Evolutionary conservation across 495 filamentous ascomycete species (phyloP), one percentile per base, ranked within the genome.

Genomic region (Neurospora sp.): DNA sequence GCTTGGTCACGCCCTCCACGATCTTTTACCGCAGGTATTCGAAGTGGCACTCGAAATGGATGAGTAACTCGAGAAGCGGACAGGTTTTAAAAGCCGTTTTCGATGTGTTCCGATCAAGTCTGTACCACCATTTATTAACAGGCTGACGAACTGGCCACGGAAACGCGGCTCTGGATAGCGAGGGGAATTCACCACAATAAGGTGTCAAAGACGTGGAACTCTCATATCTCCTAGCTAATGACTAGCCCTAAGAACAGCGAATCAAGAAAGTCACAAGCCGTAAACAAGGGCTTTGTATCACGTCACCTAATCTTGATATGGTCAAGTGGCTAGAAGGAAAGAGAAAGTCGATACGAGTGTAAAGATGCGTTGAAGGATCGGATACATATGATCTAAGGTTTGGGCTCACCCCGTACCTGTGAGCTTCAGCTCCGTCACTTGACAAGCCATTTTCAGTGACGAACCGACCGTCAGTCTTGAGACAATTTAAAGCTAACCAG

Each of bases 371-470:
- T 17, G 39, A 73, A 48, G 59, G 71, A 36, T 24, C n/a, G 21
- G 28, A 74, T 38, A 72, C 38, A 40, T 38, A 71, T 54, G 59
- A 76, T 73, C 71, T 71, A n/a, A 62, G 42, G 74, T 79, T 77
- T 78, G 73, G 77, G 71, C 73, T 71, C 6, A 15, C 54, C 54
- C 54, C 13, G 15, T 74, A 19, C 42, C 48, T 69, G 71, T 42
- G 42, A 34, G 70, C 73, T 78, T 74, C 74, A 77, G 74, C 79
- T 79, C 70, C 37, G 76, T 80, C 77, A 79, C 80, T 81, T 78
- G 77, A 81, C 77, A 71, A 75, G 28, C 28, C 28, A 66, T 37
- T 59, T 66, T 34, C 54, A 19, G 54, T 34, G 54, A 34, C 31
- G 54, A 66, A 66, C 54, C 28, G 28, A 19, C 28, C 54, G 70